Percentiles rank a stretch among this genome's conserved stretches.
Evolutionary conservation across 495 filamentous ascomycete species (phyloP).

Genomic region (Penicillium coprophilum): DNA sequence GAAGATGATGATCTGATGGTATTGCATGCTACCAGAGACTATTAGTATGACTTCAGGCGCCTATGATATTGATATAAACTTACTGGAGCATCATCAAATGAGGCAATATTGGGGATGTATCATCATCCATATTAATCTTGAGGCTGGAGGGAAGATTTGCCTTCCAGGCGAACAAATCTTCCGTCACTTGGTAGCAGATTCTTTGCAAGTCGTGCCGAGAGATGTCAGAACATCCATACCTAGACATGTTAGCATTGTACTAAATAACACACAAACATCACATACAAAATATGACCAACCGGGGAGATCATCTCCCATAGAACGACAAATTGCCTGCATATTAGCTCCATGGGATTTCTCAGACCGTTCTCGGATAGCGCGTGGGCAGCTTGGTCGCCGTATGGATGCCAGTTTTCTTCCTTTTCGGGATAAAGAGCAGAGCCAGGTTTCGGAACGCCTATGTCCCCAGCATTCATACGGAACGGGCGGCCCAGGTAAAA

Average conservation of each 20-base stretch:
- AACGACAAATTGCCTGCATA: conserved; percentile 46
- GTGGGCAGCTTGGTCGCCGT: conserved; percentile 35
- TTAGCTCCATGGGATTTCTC: conserved; percentile 41
- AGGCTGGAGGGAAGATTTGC: conserved; percentile 44
- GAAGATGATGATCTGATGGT: conserved; percentile 53
- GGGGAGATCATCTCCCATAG: conserved; percentile 53
- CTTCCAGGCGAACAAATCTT: conserved; percentile 50
- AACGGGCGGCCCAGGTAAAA: conserved; percentile 50
- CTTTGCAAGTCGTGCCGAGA: conserved; percentile 47
- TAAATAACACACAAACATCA: neutral
- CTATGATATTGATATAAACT: neutral
- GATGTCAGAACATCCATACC: conserved; percentile 48
- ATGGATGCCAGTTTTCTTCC: conserved; percentile 46
- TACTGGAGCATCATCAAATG: conserved; percentile 53
- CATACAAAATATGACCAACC: conserved; percentile 49
- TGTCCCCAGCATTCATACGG: conserved; percentile 48
- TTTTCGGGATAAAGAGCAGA: conserved; percentile 35
- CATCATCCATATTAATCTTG: conserved; percentile 41
- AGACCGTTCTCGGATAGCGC: conserved; percentile 24
- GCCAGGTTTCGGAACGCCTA: conserved; percentile 45
- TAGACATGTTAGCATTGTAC: conserved; percentile 23
- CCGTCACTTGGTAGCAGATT: conserved; percentile 42
- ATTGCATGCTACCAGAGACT: conserved; percentile 49
- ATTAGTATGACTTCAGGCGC: neutral
- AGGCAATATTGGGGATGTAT: conserved; percentile 38